phyloP scores from a whole-genome alignment of 176 grass and related monocot species.

The Cenchrus purpureus region DNA sequence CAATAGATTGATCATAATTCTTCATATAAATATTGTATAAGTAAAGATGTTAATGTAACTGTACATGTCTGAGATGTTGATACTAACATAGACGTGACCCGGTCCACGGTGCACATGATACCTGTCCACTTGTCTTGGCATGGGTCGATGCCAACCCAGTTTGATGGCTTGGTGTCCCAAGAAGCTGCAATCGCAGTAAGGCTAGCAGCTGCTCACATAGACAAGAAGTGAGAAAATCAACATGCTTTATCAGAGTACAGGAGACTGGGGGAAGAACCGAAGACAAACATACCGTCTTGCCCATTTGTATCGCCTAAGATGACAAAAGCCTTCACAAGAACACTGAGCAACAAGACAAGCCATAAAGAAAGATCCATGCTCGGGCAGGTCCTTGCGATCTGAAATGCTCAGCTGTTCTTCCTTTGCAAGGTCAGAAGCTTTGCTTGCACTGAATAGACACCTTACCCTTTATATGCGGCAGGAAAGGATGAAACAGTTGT shows the following conservation, averaged over 20 bases:
- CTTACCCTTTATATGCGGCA: not conserved
- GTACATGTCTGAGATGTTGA: not conserved
- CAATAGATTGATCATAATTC: not conserved
- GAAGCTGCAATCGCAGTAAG: constrained; percentile 44
- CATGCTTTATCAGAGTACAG: not conserved
- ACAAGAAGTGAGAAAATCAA: not conserved
- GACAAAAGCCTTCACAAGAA: constrained; percentile 27
- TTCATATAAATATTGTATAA: not conserved
- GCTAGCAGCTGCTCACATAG: constrained; percentile 49
- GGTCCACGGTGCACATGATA: constrained; percentile 44
- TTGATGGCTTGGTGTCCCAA: constrained; percentile 61
- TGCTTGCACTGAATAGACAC: not conserved
- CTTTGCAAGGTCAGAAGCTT: constrained; percentile 26
- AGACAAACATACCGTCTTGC: constrained; percentile 32
- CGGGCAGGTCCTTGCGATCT: constrained; percentile 33
- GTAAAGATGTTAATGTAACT: not conserved
- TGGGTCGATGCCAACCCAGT: constrained; percentile 72
- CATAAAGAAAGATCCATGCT: constrained; percentile 42
- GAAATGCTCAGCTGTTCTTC: constrained; percentile 32
- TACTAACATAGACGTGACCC: constrained; percentile 63
- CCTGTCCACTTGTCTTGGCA: constrained; percentile 72
- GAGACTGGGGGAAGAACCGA: not conserved
- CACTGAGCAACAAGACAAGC: constrained; percentile 33
- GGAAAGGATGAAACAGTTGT: not conserved
- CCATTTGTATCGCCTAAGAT: constrained; percentile 38